Percentiles rank a stretch among this genome's conserved stretches.
Evolutionary conservation across 805 yeast genomes (phyloP).

Genomic region (Starmerella potacharoeniae): DNA sequence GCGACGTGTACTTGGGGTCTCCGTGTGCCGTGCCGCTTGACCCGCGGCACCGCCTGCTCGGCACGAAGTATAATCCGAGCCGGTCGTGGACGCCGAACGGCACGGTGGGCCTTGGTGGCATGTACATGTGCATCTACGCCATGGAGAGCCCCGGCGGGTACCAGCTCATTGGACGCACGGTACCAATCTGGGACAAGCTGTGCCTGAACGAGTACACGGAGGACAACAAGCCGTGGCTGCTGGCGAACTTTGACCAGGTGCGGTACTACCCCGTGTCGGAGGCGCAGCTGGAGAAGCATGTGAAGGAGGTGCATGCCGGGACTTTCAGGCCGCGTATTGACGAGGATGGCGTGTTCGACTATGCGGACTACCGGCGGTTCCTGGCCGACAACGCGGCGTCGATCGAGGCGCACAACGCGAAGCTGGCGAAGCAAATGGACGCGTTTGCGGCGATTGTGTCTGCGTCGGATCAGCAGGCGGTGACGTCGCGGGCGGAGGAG

Average conservation of each 20-base stretch:
- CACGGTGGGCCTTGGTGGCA: slow-evolving; percentile 95
- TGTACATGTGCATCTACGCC: slow-evolving; percentile 97
- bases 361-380: slow-evolving; percentile 68
- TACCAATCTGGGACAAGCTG: slow-evolving; percentile 96
- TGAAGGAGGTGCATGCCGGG: slow-evolving; percentile 72
- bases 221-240: slow-evolving; percentile 72
- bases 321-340: slow-evolving; percentile 56
- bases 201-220: slow-evolving; percentile 35
- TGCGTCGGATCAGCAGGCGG: slow-evolving; percentile 32
- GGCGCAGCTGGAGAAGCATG: slow-evolving; percentile 58
- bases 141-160: slow-evolving; percentile 99
- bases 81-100: slow-evolving; percentile 95
- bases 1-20: slow-evolving; percentile 95
- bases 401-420: slow-evolving; percentile 42
- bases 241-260: slow-evolving; percentile 85
- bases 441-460: slow-evolving; percentile 73
- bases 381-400: slow-evolving; percentile 58
- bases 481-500: slow-evolving; percentile 14
- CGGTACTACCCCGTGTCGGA: slow-evolving; percentile 89
- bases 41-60: slow-evolving; percentile 86
- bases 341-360: slow-evolving; percentile 71
- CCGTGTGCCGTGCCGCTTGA: slow-evolving; percentile 98
- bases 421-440: slow-evolving; percentile 57
- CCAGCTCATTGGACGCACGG: slow-evolving; percentile 90
- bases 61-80: slow-evolving; percentile 91